These are phyloP conservation scores for Barbarea vulgaris DNA, from an alignment of 345 rosid species.

Conservation along the genomic window DNA sequence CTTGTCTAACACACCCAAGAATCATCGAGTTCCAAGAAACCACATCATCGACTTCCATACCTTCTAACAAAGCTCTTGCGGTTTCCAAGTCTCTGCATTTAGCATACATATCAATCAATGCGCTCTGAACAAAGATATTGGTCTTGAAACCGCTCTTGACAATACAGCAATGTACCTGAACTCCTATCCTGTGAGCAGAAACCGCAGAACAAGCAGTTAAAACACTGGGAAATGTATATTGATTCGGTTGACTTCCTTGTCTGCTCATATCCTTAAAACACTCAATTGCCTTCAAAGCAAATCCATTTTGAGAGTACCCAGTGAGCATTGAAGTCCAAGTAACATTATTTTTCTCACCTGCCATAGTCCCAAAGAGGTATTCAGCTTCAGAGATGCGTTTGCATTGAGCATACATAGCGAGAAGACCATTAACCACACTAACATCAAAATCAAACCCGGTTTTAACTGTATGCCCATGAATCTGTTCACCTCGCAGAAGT, in stretches of 20 bases:
- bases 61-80: slow-evolving; percentile 54
- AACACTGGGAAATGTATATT: slow-evolving; percentile 78
- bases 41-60: slow-evolving; percentile 59
- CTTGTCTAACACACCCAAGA: slow-evolving; percentile 70
- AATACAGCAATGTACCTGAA: slow-evolving; percentile 72
- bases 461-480: slow-evolving; percentile 70
- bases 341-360: slow-evolving; percentile 53
- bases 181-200: slow-evolving; percentile 55
- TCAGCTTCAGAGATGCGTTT: slow-evolving; percentile 71
- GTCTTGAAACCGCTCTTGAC: slow-evolving; percentile 66
- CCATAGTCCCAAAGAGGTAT: slow-evolving; percentile 50
- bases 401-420: slow-evolving; percentile 82
- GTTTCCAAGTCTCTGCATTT: slow-evolving; percentile 67
- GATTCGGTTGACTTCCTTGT: slow-evolving; percentile 63
- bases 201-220: slow-evolving; percentile 70
- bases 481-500: slow-evolving; percentile 63
- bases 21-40: slow-evolving; percentile 89
- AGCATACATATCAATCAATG: slow-evolving; percentile 83
- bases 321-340: slow-evolving; percentile 92
- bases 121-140: slow-evolving; percentile 73
- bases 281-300: slow-evolving; percentile 57
- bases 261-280: slow-evolving; percentile 63
- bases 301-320: slow-evolving; percentile 67
- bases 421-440: slow-evolving; percentile 73
- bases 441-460: slow-evolving; percentile 53